Percentiles rank a stretch among this genome's conserved stretches.
These are phyloP conservation scores for Talaromyces funiculosus DNA, from an alignment of 2,329 filamentous ascomycete species.

Conservation along the genomic window DNA sequence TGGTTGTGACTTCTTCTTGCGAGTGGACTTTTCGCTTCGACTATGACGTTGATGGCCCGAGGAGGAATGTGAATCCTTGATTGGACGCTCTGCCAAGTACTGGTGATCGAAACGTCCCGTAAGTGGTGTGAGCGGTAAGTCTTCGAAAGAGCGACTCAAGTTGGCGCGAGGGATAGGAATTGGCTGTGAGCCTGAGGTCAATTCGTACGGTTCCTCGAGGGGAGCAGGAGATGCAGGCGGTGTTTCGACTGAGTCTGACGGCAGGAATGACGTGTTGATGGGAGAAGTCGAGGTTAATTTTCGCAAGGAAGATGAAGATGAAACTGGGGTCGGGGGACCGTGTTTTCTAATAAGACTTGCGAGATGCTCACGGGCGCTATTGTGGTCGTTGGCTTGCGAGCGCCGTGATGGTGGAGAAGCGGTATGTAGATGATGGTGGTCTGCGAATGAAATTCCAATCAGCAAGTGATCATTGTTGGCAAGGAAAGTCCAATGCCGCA, in stretches of 20 bases:
- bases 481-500: not conserved
- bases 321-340: constrained; percentile 35
- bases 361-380: constrained; percentile 29
- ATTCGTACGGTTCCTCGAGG: constrained; percentile 25
- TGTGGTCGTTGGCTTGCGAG: constrained; percentile 21
- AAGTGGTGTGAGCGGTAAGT: constrained; percentile 34
- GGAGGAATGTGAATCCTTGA: constrained; percentile 21
- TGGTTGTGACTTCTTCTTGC: constrained; percentile 15
- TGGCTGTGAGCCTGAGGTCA: constrained; percentile 26
- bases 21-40: constrained; percentile 15
- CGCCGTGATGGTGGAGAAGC: constrained; percentile 19
- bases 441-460: constrained; percentile 6
- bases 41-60: constrained; percentile 15
- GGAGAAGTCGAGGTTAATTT: constrained; percentile 34
- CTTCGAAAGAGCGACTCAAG: constrained; percentile 23
- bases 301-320: constrained; percentile 32
- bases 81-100: constrained; percentile 26
- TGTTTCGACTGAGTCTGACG: constrained; percentile 20
- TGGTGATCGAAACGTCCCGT: constrained; percentile 34
- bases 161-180: constrained; percentile 32
- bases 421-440: constrained; percentile 8
- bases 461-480: constrained; percentile 1
- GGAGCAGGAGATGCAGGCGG: constrained; percentile 22
- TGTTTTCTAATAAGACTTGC: constrained; percentile 34
- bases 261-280: constrained; percentile 27